Percentiles rank a stretch among this genome's conserved stretches.
Conservation (phyloP, 352 stramenopile genomes). For the Phytopythium helicoides region DNA sequence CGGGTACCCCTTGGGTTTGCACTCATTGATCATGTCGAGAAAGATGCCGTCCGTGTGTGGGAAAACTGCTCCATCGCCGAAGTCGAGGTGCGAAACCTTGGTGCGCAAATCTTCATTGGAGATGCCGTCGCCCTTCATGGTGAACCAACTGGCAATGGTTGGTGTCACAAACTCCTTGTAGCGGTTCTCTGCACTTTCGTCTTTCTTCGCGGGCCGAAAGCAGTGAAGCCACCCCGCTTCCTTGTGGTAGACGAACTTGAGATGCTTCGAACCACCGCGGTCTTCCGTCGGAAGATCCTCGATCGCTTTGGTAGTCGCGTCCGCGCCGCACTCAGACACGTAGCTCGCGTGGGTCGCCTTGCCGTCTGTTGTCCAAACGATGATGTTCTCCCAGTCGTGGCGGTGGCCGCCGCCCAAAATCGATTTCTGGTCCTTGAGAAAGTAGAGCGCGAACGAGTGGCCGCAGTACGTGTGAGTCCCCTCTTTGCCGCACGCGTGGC, state of each 20-base stretch:
- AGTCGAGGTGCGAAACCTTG: not conserved
- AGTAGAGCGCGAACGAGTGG: constrained; percentile 13
- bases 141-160: constrained; percentile 13
- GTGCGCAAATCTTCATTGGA: not conserved
- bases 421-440: constrained; percentile 6
- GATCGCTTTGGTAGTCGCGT: not conserved
- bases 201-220: constrained; percentile 5
- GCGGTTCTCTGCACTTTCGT: constrained; percentile 9
- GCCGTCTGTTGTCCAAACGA: constrained; percentile 33
- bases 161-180: constrained; percentile 6
- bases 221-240: not conserved
- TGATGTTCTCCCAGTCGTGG: constrained; percentile 39
- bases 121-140: constrained; percentile 18
- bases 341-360: not conserved
- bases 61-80: not conserved
- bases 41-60: constrained; percentile 4
- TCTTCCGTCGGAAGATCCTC: constrained; percentile 2
- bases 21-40: not conserved
- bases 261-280: not conserved
- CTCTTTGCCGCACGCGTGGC: constrained; percentile 5
- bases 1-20: no score
- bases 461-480: constrained; percentile 4
- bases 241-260: constrained; percentile 13
- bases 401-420: constrained; percentile 18
- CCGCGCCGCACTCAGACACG: not conserved